Evolutionary conservation across 108 stramenopile genomes (phyloP).

Genomic region (Nannochloropsis gaditana): DNA sequence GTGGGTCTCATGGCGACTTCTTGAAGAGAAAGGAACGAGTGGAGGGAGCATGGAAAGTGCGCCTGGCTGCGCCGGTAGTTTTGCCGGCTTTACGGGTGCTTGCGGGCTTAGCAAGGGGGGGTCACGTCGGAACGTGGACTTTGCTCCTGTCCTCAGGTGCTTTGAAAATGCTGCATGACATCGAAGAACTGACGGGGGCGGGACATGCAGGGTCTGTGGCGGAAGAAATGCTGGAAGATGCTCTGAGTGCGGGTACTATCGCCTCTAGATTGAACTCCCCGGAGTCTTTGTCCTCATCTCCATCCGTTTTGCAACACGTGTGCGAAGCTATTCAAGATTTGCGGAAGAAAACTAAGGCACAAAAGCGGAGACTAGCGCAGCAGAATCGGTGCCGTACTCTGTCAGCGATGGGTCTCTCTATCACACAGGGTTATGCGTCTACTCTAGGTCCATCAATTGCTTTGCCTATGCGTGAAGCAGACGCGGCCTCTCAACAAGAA

Average conservation of each 20-base stretch:
- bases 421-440: background rate
- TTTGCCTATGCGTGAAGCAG: no score
- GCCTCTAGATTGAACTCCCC: background rate
- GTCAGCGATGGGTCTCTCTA: conserved; percentile 34
- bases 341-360: conserved; percentile 30
- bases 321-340: conserved; percentile 23
- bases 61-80: conserved; percentile 27
- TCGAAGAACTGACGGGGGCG: conserved; percentile 37
- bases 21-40: background rate
- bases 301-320: background rate
- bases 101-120: conserved; percentile 38
- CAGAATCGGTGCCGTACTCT: conserved; percentile 35
- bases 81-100: conserved; percentile 35
- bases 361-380: conserved; percentile 41
- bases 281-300: background rate
- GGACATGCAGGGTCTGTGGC: conserved; percentile 33
- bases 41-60: conserved; percentile 25
- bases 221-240: conserved; percentile 3
- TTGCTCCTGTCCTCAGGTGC: conserved; percentile 23
- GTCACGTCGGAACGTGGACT: conserved; percentile 36
- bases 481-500: no score
- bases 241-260: background rate
- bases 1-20: background rate
- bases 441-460: no score
- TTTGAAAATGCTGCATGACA: conserved; percentile 38